phyloP scores from a whole-genome alignment of 2,329 filamentous ascomycete species.

The Monosporascus sp. region DNA sequence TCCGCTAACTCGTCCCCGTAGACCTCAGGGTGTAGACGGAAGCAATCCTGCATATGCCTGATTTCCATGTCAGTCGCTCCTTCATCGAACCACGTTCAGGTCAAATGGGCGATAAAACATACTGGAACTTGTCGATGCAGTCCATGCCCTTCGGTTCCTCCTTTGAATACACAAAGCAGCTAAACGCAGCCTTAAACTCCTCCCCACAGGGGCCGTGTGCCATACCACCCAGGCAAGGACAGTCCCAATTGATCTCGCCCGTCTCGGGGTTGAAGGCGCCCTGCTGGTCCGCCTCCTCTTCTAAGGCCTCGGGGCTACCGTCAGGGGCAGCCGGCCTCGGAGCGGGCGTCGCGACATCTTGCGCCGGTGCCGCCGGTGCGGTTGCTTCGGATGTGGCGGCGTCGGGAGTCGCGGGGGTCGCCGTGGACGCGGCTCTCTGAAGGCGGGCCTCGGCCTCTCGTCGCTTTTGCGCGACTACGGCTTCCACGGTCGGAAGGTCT shows the following conservation, averaged over 20 bases:
- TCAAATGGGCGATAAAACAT: conserved; percentile 27
- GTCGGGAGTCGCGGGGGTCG: conserved; percentile 23
- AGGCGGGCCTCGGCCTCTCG: conserved; percentile 36
- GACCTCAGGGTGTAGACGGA: conserved; percentile 84
- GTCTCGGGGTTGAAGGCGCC: conserved; percentile 98
- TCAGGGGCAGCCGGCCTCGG: conserved; percentile 7
- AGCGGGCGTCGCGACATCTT: conserved; percentile 17
- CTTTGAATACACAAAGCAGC: conserved; percentile 93
- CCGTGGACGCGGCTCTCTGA: conserved; percentile 23
- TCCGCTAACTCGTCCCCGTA: conserved; percentile 86
- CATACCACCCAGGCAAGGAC: conserved; percentile 95
- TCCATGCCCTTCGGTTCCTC: conserved; percentile 98
- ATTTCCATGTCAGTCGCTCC: conserved; percentile 12
- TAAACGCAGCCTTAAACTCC: conserved; percentile 92
- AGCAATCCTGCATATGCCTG: conserved; percentile 96
- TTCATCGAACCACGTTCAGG: conserved; percentile 24
- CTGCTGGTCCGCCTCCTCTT: conserved; percentile 79
- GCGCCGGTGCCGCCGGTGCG: conserved; percentile 21
- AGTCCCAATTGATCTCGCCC: conserved; percentile 99
- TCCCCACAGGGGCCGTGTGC: conserved; percentile 92
- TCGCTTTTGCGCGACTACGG: conserved; percentile 60
- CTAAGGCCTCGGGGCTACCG: conserved; percentile 49
- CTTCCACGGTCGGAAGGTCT: conserved; percentile 60
- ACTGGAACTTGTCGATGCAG: conserved; percentile 98
- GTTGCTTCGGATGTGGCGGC: conserved; percentile 12